Base-by-base conservation (phyloP, 768 basidiomycete genomes). In the Boletus vinaceobasis region DNA sequence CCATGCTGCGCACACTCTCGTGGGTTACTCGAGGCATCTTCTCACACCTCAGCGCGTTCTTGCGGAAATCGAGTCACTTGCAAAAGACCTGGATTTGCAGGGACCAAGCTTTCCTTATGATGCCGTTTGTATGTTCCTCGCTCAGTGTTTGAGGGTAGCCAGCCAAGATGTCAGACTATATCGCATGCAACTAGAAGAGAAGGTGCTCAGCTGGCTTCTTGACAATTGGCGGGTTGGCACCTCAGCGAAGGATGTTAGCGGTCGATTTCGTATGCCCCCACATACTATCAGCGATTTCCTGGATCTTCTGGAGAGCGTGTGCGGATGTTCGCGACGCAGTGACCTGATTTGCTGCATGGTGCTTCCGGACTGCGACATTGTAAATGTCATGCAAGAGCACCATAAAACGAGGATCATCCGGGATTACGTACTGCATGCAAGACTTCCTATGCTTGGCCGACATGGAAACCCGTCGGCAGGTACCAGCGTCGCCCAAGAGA, bases 91-190 rank as follows among this genome's bases (percentile, higher is more conserved):
- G 54, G 88, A 92, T 59, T 80, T 97, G 15, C 96, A 98, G 71
- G 95, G 94, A 0, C 94, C 95, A 2, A 74, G 84, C 14, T 86
- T 82, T 62, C 93, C 94, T 0, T 89, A 81, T 62, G 97, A 99
- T 65, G 85, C 95, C 1, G 92, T 96, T 37, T 97, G 95, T 75
- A 75, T 77, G 53, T 93, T 98, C 66, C 76, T 98, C 43, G 73
- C 81, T 6, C 74, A 80, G 27, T 87, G 84, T 52, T 74, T 98
- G 44, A 78, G 75, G 17, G 75, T 92, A 23, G 86, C 92, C 0
- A 84, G 81, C 54, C 85, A 87, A 64, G 93, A 98, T 65, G 86
- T 88, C 53, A 80, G 87, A 19, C 72, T 98, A 15, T 91, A 91
- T 71, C 82, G 88, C 15, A 81, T 93, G 79, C 86, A 86, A 29